phyloP scores from a whole-genome alignment of 805 yeast genomes.

The Pichia phayaonensis region DNA sequence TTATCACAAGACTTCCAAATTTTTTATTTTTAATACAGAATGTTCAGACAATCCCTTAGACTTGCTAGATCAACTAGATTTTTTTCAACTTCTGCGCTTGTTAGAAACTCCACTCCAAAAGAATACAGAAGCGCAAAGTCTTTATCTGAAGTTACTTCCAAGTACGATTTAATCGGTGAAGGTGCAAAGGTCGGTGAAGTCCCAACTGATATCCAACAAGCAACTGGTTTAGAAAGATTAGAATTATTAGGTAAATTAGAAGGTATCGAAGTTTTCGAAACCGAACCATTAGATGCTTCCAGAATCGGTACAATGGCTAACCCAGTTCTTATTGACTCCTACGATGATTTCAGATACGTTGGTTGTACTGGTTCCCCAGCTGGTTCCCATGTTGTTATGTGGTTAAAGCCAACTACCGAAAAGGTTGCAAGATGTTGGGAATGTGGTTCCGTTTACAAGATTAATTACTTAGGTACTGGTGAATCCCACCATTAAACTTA shows the following conservation, averaged over 20 bases:
- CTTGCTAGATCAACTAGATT: constrained; percentile 29
- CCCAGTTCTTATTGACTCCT: constrained; percentile 85
- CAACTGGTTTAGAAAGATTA: constrained; percentile 96
- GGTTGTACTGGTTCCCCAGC: constrained; percentile 98
- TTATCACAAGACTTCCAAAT: neutral
- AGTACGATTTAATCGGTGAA: constrained; percentile 73
- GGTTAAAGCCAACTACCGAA: constrained; percentile 83
- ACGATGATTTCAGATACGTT: constrained; percentile 87
- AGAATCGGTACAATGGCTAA: constrained; percentile 87
- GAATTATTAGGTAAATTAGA: constrained; percentile 90
- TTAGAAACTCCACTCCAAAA: constrained; percentile 26
- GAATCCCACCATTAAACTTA: constrained; percentile 46
- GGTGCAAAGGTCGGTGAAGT: constrained; percentile 81
- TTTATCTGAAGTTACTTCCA: constrained; percentile 73
- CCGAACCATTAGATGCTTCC: constrained; percentile 77
- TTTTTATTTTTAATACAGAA: constrained; percentile 1
- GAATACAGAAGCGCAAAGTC: constrained; percentile 55
- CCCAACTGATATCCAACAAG: constrained; percentile 92
- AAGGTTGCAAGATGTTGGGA: constrained; percentile 96
- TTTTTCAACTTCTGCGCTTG: constrained; percentile 26
- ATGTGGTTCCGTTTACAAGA: constrained; percentile 91
- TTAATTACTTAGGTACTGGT: constrained; percentile 79
- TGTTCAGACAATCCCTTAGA: constrained; percentile 33
- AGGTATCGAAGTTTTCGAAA: constrained; percentile 92
- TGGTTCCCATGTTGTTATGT: constrained; percentile 82